Base-by-base conservation (phyloP, 2,329 filamentous ascomycete genomes). In the Endoconidiophora polonica region DNA sequence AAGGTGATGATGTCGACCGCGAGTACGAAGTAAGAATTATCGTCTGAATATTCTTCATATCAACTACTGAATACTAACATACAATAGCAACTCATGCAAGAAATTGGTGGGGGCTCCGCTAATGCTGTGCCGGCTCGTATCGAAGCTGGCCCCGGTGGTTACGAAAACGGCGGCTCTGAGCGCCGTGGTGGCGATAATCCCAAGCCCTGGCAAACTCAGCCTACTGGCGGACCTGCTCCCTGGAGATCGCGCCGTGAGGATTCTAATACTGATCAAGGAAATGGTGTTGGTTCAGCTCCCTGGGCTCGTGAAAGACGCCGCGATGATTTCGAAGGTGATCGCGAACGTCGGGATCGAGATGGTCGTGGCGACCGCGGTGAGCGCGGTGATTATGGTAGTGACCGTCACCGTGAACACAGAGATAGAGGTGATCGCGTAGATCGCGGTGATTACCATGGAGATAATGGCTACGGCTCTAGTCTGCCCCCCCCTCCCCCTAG, bases 81-180 rank as follows among this genome's bases (percentile, higher is more conserved):
- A 4, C 40, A 50, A 7, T 57, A 86, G 84, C 83, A 90, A 79
- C 86, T 98, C 61, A 94, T 98, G 87, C 83, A 93, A 76, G 91
- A 96, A 72, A 77, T 96, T 58, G 86, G 83, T 55, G 86, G 86
- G 55, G 83, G 81, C 54, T 74, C 79, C 53, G 72, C 76, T 49
- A 66, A 69, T 48, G 52, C 33, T 49, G 75, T 82, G 37, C 82
- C 81, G 57, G 81, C 81, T 56, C 85, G 84, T 55, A 94, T 98
- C 60, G 91, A 94, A 67, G 86, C 82, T 55, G 86, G 84, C 10
- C 83, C 86, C 52, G 77, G 77, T 50, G 71, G 70, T 36, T 76
- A 74, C 56, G 77, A 64, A 54, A 64, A 60, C 50, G 70, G 63
- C 52, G 62, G 63, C 49, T 59, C 68, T 56, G 77, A 81, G 38